Conservation (phyloP, 1,284 basidiomycete genomes). For the Ceratobasidium sp. region DNA sequence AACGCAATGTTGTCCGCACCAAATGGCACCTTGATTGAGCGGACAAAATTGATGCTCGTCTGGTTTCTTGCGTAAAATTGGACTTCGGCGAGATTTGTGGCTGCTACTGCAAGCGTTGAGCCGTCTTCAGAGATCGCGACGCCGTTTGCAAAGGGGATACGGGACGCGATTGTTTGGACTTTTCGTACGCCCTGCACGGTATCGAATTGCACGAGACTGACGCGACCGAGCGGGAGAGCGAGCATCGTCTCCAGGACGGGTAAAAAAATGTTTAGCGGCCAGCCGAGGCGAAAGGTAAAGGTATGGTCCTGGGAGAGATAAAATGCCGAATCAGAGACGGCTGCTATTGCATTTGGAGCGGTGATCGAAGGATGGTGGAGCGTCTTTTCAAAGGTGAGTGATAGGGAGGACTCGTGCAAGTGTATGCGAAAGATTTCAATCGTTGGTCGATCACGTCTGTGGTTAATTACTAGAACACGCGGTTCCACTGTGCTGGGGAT, state of each 20-base stretch:
- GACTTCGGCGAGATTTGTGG: constrained; percentile 65
- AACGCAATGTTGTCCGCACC: constrained; percentile 72
- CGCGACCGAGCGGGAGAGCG: constrained; percentile 69
- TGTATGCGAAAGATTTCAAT: constrained; percentile 75
- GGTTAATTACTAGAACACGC: constrained; percentile 74
- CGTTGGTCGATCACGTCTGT: constrained; percentile 67
- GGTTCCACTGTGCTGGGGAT: constrained; percentile 66
- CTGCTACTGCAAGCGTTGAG: constrained; percentile 67
- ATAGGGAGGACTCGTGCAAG: constrained; percentile 50
- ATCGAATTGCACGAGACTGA: constrained; percentile 59
- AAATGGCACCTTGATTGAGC: constrained; percentile 68
- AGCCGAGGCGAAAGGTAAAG: constrained; percentile 71
- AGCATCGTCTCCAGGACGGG: constrained; percentile 69
- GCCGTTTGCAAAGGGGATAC: constrained; percentile 77
- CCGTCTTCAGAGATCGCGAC: constrained; percentile 68
- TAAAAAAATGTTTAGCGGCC: constrained; percentile 62
- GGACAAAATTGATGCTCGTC: constrained; percentile 57
- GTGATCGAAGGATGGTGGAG: constrained; percentile 68
- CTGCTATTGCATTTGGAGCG: constrained; percentile 73
- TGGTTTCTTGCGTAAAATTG: constrained; percentile 65
- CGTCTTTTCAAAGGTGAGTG: constrained; percentile 61
- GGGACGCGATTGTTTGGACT: constrained; percentile 59
- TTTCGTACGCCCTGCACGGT: neutral
- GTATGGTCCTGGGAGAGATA: constrained; percentile 79
- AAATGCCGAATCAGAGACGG: constrained; percentile 72